Percentiles rank a stretch among this genome's conserved stretches.
Conservation (phyloP, 441 rosid genomes). For the Populus hybrid region DNA sequence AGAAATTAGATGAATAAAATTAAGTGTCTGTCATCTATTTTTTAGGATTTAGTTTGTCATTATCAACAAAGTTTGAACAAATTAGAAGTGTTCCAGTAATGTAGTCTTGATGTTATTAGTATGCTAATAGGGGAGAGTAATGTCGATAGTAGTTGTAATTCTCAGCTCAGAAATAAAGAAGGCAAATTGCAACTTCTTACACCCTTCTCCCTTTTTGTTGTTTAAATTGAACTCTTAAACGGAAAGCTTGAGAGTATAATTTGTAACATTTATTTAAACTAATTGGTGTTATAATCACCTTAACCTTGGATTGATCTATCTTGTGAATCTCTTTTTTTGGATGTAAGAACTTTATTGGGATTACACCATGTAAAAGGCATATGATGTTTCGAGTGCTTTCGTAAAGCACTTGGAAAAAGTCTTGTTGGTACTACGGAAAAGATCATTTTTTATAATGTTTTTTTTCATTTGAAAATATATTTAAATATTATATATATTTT, state of each 20-base stretch:
- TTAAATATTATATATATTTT: no score
- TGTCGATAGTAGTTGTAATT: slow-evolving; percentile 16
- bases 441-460: no score
- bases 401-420: no score
- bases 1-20: slow-evolving; percentile 33
- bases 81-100: slow-evolving; percentile 11
- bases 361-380: no score
- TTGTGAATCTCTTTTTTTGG: neutral
- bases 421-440: no score
- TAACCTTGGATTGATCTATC: neutral
- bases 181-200: neutral
- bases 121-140: slow-evolving; percentile 17
- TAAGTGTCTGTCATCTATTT: slow-evolving; percentile 25
- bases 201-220: neutral
- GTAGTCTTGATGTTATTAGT: slow-evolving; percentile 19
- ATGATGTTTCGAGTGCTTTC: no score
- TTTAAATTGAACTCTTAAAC: slow-evolving; percentile 7
- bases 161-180: slow-evolving; percentile 8
- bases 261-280: neutral
- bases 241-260: neutral
- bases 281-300: neutral
- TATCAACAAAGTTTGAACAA: slow-evolving; percentile 18
- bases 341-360: neutral
- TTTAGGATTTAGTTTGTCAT: slow-evolving; percentile 13
- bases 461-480: no score